Conservation (phyloP, 2,329 filamentous ascomycete species). For the Pseudopithomyces chartarum region DNA sequence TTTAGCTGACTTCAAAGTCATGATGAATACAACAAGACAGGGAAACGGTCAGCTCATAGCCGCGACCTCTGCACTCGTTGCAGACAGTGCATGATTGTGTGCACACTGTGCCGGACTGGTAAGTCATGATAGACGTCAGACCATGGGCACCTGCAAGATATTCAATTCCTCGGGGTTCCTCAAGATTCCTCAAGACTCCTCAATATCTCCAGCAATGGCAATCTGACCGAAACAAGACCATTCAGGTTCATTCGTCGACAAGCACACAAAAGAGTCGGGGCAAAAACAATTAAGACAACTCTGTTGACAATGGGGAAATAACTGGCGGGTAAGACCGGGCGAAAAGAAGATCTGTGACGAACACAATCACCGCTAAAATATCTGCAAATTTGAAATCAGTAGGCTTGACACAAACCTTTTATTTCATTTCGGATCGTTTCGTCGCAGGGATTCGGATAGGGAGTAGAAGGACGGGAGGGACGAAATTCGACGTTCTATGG, state of each 20-base stretch:
- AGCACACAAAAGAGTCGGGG: no score
- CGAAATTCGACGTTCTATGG: conserved; percentile 37
- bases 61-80: background rate
- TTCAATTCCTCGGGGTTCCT: no score
- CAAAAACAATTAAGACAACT: no score
- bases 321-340: background rate
- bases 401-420: conserved; percentile 3
- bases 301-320: no score
- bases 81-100: background rate
- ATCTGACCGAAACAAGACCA: background rate
- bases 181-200: no score
- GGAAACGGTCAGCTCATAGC: background rate
- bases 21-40: background rate
- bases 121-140: background rate
- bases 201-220: no score
- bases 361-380: background rate
- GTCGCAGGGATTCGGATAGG: conserved; percentile 8
- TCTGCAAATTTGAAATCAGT: background rate
- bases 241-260: background rate
- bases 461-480: conserved; percentile 21
- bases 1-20: background rate
- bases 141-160: background rate
- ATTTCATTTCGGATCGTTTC: background rate
- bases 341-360: background rate
- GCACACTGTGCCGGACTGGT: background rate